A percentile compares a stretch with the other conserved stretches of the same genome.
Conservation (phyloP, 768 basidiomycete genomes). For the Amanita fuliginea region DNA sequence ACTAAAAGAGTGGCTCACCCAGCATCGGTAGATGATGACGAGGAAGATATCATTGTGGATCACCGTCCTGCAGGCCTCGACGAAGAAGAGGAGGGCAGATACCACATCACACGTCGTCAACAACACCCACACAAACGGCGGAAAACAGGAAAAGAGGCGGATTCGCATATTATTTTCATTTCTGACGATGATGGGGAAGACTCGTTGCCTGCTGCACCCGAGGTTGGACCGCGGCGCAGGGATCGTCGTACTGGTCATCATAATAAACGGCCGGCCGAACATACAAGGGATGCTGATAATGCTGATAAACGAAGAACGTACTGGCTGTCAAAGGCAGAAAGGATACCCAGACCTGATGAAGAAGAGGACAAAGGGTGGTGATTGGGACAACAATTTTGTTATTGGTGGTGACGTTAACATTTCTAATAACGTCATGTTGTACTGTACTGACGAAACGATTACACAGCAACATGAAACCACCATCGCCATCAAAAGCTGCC, state of each 20-base stretch:
- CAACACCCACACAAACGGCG: slow-evolving; percentile 30
- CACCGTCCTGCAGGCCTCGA: slow-evolving; percentile 12
- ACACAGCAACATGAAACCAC: no score
- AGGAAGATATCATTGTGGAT: slow-evolving; percentile 17
- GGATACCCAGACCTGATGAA: slow-evolving; percentile 16
- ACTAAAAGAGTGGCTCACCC: slow-evolving; percentile 17
- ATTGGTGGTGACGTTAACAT: no score
- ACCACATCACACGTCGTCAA: slow-evolving; percentile 34
- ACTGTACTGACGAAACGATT: no score
- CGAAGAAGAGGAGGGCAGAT: slow-evolving; percentile 48
- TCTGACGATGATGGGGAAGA: slow-evolving; percentile 33
- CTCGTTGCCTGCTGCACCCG: slow-evolving; percentile 7
- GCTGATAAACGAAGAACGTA: slow-evolving; percentile 35
- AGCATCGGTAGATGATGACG: slow-evolving; percentile 31
- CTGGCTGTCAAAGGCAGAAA: slow-evolving; percentile 47
- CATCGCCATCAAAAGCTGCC: no score
- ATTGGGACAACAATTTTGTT: neutral
- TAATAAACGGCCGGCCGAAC: slow-evolving; percentile 1
- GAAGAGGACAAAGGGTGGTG: slow-evolving; percentile 11
- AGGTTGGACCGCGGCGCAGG: slow-evolving; percentile 13
- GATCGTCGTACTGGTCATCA: neutral
- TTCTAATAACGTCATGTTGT: no score
- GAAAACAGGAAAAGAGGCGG: slow-evolving; percentile 26
- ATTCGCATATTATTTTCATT: slow-evolving; percentile 37
- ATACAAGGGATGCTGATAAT: slow-evolving; percentile 18